These are phyloP conservation scores for Trifolium subterraneum DNA, from an alignment of 306 rosid species.

Conservation along the genomic window DNA sequence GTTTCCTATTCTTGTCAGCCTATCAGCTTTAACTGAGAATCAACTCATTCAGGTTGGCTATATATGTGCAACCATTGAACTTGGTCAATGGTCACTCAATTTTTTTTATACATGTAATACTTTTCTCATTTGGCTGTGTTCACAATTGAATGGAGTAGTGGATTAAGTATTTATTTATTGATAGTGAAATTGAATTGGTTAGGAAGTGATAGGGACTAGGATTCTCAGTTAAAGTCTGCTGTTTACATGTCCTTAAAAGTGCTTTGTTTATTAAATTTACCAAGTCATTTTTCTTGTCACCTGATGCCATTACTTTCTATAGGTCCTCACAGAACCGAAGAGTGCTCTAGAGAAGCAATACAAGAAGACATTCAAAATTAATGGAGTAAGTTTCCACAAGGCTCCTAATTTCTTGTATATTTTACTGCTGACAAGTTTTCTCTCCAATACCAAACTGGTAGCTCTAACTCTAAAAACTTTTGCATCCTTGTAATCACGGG, in stretches of 20 bases:
- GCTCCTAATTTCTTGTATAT: constrained; percentile 2
- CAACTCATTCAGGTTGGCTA: constrained; percentile 87
- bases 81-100: constrained; percentile 8
- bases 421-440: constrained; percentile 6
- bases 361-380: constrained; percentile 91
- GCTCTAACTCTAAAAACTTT: not conserved
- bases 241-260: constrained; percentile 14
- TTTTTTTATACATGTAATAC: not conserved
- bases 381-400: constrained; percentile 65
- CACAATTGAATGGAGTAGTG: constrained; percentile 23
- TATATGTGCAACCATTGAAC: constrained; percentile 19
- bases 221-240: constrained; percentile 21
- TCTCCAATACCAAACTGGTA: constrained; percentile 3
- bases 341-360: constrained; percentile 98
- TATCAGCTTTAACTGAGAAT: constrained; percentile 84
- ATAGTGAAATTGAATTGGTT: constrained; percentile 10
- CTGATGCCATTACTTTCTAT: constrained; percentile 24
- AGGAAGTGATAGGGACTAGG: constrained; percentile 6
- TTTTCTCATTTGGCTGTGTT: constrained; percentile 29
- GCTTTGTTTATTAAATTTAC: constrained; percentile 6
- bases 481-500: not conserved
- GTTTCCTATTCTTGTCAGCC: constrained; percentile 92
- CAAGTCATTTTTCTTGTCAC: constrained; percentile 24
- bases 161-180: constrained; percentile 22
- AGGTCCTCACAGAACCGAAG: constrained; percentile 96